A percentile compares a stretch with the other conserved stretches of the same genome.
Conservation (phyloP, 2,329 filamentous ascomycete species). For the Thelonectria blattea region DNA sequence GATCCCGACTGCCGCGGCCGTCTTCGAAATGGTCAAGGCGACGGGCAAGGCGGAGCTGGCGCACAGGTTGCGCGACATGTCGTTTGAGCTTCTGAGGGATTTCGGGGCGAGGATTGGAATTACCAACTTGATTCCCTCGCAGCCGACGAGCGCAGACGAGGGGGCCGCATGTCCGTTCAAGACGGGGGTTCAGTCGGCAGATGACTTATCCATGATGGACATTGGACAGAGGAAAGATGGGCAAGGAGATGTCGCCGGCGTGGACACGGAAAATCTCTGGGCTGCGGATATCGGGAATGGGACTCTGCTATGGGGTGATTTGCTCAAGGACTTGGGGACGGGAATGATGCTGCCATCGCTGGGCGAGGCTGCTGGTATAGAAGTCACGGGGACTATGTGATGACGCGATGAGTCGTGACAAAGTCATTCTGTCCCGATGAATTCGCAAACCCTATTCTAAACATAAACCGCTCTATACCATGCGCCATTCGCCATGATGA, state of each 20-base stretch:
- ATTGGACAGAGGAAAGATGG: constrained; percentile 13
- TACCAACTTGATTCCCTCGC: constrained; percentile 1
- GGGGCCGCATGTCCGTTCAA: no score
- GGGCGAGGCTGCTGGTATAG: not conserved
- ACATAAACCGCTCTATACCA: not conserved
- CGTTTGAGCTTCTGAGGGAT: constrained; percentile 25
- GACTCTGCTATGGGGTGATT: constrained; percentile 32
- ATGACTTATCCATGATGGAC: constrained; percentile 22
- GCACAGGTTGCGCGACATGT: constrained; percentile 19
- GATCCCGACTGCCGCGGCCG: constrained; percentile 19
- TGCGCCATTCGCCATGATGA: not conserved
- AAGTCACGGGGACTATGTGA: constrained; percentile 6
- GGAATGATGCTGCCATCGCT: constrained; percentile 22
- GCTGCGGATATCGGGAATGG: constrained; percentile 12
- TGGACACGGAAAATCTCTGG: constrained; percentile 23
- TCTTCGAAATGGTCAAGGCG: constrained; percentile 24
- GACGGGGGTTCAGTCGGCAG: not conserved
- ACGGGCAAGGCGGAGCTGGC: constrained; percentile 14
- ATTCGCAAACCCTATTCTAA: not conserved
- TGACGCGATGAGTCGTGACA: not conserved
- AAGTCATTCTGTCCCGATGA: not conserved
- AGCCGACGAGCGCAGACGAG: not conserved
- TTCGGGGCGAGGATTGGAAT: constrained; percentile 33
- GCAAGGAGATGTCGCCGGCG: constrained; percentile 4
- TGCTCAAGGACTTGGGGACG: constrained; percentile 31